Evolutionary conservation across 345 rosid species (phyloP), one percentile per base, ranked within the genome.

Genomic region (Garcia nutans): DNA sequence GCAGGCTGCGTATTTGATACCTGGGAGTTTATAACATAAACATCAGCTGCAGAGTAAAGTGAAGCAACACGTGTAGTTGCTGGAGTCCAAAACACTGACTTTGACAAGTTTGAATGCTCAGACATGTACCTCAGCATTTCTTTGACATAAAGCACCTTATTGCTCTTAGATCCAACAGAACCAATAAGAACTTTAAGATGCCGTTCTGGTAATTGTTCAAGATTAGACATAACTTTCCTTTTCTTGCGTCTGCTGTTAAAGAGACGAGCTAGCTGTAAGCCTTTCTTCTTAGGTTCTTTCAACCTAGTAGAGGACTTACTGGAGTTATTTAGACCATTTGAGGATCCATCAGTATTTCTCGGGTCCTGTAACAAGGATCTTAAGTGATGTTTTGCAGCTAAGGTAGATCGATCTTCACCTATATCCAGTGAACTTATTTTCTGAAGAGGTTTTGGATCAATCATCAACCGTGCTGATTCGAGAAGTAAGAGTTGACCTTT

Each of bases 141-240:
- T 73, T 93, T 87, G 68, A 95, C 88, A 22, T 91, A 95, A 70
- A 81, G 89, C 70, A 90, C 86, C 82, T 95, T 95, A 83, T 93
- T 95, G 90, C 99, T 95, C 84, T 95, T 95, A 26, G 98, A 95
- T 75, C 97, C 99, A 79, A 95, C 97, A 60, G 99, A 95, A 69
- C 99, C 99, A 74, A 95, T 89, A 73, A 95, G 97, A 85, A 93
- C 70, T 85, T 91, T 95, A 60, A 90, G 88, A 68, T 76, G 70
- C 70, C 82, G 89, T 79, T 81, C 81, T 72, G 72, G 80, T 22
- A 65, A 80, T 69, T 65, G 78, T 76, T 81, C 86, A 66, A 8
- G 31, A 47, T 70, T 70, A 68, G 84, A 74, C 71, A 81, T 24
- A 71, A 78, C 19, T 71, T 75, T 86, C 76, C 80, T 80, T 65